Conservation (phyloP, 495 filamentous ascomycete genomes). For the Podospora pseudoanserina region DNA sequence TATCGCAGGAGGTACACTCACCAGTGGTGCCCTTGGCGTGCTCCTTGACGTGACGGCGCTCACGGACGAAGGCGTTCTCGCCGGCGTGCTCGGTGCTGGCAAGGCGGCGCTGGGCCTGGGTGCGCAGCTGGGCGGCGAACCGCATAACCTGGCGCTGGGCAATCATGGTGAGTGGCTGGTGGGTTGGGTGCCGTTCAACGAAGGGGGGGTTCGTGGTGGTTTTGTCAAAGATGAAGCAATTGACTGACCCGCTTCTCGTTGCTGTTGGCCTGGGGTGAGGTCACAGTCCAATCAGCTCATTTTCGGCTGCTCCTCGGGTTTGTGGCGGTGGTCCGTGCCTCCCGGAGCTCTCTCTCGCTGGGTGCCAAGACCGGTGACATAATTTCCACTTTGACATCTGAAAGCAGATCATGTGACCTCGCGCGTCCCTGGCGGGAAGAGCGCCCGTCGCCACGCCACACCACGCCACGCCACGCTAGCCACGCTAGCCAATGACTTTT, state of each 20-base stretch:
- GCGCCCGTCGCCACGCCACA: background rate
- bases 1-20: slow-evolving; percentile 39
- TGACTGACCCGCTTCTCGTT: slow-evolving; percentile 16
- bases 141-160: slow-evolving; percentile 59
- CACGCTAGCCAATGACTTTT: background rate
- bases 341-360: background rate
- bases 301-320: slow-evolving; percentile 24
- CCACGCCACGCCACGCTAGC: background rate
- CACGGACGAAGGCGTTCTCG: slow-evolving; percentile 85
- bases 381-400: background rate
- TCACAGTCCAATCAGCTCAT: slow-evolving; percentile 30
- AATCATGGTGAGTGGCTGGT: slow-evolving; percentile 50
- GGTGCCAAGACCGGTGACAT: slow-evolving; percentile 16
- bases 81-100: slow-evolving; percentile 56
- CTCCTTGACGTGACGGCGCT: slow-evolving; percentile 77
- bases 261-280: slow-evolving; percentile 18
- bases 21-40: slow-evolving; percentile 78
- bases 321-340: background rate
- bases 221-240: slow-evolving; percentile 12
- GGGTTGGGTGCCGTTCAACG: slow-evolving; percentile 5
- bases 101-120: slow-evolving; percentile 64
- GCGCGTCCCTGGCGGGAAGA: slow-evolving; percentile 9
- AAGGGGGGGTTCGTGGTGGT: slow-evolving; percentile 3
- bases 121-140: slow-evolving; percentile 52
- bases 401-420: slow-evolving; percentile 20